Percentiles rank a stretch among this genome's conserved stretches.
Conservation (phyloP, 1,284 basidiomycete genomes). For the Exsudoporus floridanus region DNA sequence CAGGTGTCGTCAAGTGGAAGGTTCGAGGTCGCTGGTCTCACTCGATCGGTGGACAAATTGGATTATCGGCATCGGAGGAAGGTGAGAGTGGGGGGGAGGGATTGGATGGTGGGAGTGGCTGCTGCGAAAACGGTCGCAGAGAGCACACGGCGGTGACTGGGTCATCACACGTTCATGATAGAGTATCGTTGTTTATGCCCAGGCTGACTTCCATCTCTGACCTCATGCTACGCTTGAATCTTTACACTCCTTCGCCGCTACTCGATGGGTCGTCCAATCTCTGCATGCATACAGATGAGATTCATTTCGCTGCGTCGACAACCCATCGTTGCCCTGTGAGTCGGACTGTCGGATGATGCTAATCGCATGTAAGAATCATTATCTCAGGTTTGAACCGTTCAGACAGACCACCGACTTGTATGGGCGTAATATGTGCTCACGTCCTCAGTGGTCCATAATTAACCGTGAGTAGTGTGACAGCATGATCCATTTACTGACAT, state of each 20-base stretch:
- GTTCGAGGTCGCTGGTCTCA: background rate
- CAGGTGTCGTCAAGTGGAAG: constrained; percentile 33
- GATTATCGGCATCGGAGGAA: constrained; percentile 21
- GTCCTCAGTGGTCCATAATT: too few relatives aligned
- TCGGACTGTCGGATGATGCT: too few relatives aligned
- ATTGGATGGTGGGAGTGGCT: constrained; percentile 22
- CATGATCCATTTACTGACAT: too few relatives aligned
- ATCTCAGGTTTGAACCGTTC: too few relatives aligned
- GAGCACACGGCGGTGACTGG: background rate
- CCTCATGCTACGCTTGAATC: background rate
- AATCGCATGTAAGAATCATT: too few relatives aligned
- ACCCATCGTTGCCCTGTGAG: too few relatives aligned
- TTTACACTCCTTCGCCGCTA: background rate
- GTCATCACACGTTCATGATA: background rate
- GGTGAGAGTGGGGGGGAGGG: constrained; percentile 5
- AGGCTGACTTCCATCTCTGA: background rate
- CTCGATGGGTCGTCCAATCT: background rate
- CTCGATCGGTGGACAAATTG: constrained; percentile 5
- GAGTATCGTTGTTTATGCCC: background rate
- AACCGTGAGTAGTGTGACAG: too few relatives aligned
- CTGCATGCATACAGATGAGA: too few relatives aligned
- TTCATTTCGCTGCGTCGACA: too few relatives aligned
- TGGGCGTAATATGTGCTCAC: too few relatives aligned
- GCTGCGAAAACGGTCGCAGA: constrained; percentile 11
- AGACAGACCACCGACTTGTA: too few relatives aligned